These are phyloP conservation scores for Penicillium sp. DNA, from an alignment of 2,329 filamentous ascomycete genomes.

Conservation along the genomic window DNA sequence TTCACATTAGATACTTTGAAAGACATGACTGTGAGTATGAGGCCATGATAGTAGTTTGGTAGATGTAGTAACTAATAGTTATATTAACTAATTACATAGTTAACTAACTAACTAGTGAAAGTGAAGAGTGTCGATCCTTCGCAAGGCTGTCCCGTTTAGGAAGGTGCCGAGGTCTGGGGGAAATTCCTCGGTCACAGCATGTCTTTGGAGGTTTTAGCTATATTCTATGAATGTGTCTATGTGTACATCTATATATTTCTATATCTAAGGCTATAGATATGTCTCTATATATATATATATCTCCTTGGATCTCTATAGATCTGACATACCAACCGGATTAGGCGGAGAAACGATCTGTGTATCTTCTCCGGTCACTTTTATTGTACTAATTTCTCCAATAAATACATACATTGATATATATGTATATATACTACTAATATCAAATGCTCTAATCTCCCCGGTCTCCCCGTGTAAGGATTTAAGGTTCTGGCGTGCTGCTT, in stretches of 20 bases:
- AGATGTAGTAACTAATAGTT: too few relatives aligned
- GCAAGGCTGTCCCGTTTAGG: slow-evolving; percentile 18
- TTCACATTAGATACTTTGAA: slow-evolving; percentile 16
- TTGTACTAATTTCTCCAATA: background rate
- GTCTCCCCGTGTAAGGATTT: background rate
- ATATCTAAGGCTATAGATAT: background rate
- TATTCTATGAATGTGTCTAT: background rate
- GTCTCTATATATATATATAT: background rate
- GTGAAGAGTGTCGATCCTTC: slow-evolving; percentile 2
- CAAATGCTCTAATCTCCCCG: background rate
- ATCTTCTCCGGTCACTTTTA: background rate
- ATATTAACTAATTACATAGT: too few relatives aligned
- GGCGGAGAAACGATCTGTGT: background rate
- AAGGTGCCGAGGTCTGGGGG: background rate
- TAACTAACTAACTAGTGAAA: background rate
- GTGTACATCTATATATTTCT: background rate
- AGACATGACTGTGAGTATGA: slow-evolving; percentile 13
- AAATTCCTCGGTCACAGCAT: background rate
- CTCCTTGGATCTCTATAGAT: background rate
- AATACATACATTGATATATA: background rate
- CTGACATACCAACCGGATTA: background rate
- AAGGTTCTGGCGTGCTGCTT: background rate
- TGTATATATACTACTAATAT: background rate
- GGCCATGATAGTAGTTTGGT: background rate
- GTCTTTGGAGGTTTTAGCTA: background rate